A percentile compares a stretch with the other conserved stretches of the same genome.
Evolutionary conservation across 495 filamentous ascomycete species (phyloP).

Genomic region (Penicillium waksmanii): DNA sequence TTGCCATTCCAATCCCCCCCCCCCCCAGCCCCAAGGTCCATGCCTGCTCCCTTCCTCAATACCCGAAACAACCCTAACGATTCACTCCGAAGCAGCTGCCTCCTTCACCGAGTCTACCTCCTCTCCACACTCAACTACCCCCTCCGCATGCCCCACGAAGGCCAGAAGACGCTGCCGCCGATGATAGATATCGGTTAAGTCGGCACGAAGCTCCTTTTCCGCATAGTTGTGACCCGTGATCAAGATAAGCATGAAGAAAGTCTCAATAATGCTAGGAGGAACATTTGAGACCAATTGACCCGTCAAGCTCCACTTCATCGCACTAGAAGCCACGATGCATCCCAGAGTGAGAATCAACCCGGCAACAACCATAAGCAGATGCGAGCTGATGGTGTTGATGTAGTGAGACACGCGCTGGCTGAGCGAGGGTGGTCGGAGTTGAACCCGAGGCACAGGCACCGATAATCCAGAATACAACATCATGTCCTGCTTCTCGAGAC

Average conservation of each 20-base stretch:
- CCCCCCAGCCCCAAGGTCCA: no score
- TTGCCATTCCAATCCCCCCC: no score
- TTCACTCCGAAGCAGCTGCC: no score
- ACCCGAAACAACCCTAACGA: no score
- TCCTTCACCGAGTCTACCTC: no score
- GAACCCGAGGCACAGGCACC: constrained; percentile 7
- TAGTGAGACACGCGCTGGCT: constrained; percentile 25
- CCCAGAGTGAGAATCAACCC: constrained; percentile 32
- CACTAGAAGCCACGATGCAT: constrained; percentile 33
- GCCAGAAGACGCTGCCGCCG: background rate
- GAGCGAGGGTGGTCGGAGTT: constrained; percentile 11
- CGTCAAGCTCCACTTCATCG: constrained; percentile 40
- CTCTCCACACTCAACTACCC: background rate
- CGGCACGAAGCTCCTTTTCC: constrained; percentile 12
- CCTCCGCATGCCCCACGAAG: background rate
- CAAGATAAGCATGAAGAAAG: constrained; percentile 44
- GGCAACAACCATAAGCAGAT: constrained; percentile 28
- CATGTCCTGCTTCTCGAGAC: constrained; percentile 23
- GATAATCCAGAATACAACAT: constrained; percentile 23
- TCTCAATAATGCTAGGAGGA: constrained; percentile 44
- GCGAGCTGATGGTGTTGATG: constrained; percentile 30
- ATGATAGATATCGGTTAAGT: background rate
- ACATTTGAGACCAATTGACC: constrained; percentile 47
- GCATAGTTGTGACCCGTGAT: constrained; percentile 41
- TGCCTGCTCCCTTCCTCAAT: no score